A percentile compares a stretch with the other conserved stretches of the same genome.
Conservation (phyloP, 2,329 filamentous ascomycete genomes). For the Hypoxylon sp. region DNA sequence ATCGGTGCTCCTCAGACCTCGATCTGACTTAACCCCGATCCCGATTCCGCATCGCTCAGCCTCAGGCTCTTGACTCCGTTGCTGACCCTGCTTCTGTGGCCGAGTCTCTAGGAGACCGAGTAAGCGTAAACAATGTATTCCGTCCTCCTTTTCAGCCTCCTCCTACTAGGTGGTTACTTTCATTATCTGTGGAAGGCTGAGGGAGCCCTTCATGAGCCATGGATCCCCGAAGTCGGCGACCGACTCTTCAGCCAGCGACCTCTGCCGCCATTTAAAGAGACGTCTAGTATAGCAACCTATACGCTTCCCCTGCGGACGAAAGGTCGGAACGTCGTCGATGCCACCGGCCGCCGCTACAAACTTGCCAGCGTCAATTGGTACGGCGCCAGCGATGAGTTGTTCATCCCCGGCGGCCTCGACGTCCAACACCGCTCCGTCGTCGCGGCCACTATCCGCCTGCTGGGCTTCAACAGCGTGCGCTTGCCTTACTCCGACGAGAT, state of each 20-base stretch:
- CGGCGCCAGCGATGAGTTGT: conserved; percentile 75
- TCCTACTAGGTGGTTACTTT: conserved; percentile 56
- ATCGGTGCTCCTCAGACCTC: conserved; percentile 24
- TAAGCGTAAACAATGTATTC: conserved; percentile 46
- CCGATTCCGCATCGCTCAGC: not conserved
- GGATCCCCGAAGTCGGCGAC: conserved; percentile 63
- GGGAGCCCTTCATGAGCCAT: conserved; percentile 58
- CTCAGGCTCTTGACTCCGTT: not conserved
- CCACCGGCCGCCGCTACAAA: conserved; percentile 68
- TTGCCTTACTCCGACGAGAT: conserved; percentile 78
- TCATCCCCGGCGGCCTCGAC: conserved; percentile 73
- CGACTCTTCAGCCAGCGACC: conserved; percentile 63
- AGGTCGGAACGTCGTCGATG: conserved; percentile 72
- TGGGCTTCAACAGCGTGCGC: conserved; percentile 79
- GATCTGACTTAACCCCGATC: conserved; percentile 14
- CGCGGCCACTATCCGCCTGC: conserved; percentile 67
- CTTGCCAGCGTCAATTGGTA: conserved; percentile 78
- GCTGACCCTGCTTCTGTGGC: too few species aligned
- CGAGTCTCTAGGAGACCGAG: conserved; percentile 3
- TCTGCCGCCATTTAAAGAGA: conserved; percentile 59
- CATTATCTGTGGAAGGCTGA: conserved; percentile 62
- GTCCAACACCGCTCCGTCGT: conserved; percentile 72
- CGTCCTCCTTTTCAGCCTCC: conserved; percentile 54
- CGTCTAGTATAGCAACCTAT: conserved; percentile 61
- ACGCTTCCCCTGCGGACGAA: conserved; percentile 68